These are phyloP conservation scores for Vairimorpha ceranae DNA, from an alignment of 371 early-diverging fungal species.

Conservation along the genomic window DNA sequence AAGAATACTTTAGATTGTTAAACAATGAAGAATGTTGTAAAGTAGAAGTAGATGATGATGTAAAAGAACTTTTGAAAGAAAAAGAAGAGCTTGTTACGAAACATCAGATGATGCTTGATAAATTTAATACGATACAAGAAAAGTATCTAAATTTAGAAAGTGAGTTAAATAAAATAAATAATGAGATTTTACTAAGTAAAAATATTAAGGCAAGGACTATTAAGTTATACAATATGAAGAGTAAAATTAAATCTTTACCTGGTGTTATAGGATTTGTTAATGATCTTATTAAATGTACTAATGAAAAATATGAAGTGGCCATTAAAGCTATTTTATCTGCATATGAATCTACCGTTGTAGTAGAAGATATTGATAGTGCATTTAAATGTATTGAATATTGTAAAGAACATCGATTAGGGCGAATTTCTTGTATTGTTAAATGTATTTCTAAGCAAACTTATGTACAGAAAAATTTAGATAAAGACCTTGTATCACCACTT, in stretches of 20 bases:
- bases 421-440: slow-evolving; percentile 83
- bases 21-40: slow-evolving; percentile 2
- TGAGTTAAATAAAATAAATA: slow-evolving; percentile 65
- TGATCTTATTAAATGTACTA: slow-evolving; percentile 80
- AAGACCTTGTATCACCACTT: slow-evolving; percentile 66
- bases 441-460: slow-evolving; percentile 56
- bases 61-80: slow-evolving; percentile 2
- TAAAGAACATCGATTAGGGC: slow-evolving; percentile 79
- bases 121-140: slow-evolving; percentile 10
- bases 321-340: slow-evolving; percentile 66
- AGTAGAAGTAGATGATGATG: slow-evolving; percentile 9
- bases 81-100: background rate
- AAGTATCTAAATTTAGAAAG: slow-evolving; percentile 72
- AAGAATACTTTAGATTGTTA: background rate
- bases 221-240: slow-evolving; percentile 69
- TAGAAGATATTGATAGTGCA: slow-evolving; percentile 65
- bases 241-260: slow-evolving; percentile 63
- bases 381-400: slow-evolving; percentile 70
- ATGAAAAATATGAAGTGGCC: slow-evolving; percentile 78
- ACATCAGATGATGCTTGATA: background rate
- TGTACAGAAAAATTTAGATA: background rate
- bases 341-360: slow-evolving; percentile 66
- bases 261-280: slow-evolving; percentile 80
- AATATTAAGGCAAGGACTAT: slow-evolving; percentile 72
- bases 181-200: slow-evolving; percentile 65